Evolutionary conservation across 257 asterid species (phyloP).

Genomic region (Anisodus tanguticus): DNA sequence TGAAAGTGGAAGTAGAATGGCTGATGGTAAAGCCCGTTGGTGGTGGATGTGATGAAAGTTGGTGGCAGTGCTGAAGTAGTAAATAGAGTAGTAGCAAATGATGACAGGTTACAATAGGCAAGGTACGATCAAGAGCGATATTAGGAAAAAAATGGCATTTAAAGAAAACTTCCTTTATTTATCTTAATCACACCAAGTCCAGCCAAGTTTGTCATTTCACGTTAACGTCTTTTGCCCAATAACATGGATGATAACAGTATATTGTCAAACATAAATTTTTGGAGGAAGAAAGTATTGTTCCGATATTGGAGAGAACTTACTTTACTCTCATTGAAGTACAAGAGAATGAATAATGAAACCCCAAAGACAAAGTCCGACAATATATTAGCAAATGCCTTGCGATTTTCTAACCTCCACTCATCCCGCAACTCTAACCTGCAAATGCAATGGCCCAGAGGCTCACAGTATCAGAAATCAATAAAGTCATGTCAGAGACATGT

Average conservation of each 20-base stretch:
- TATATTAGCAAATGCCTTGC: conserved; percentile 91
- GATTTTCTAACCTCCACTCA: conserved; percentile 88
- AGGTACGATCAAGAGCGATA: neutral
- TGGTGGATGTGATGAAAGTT: neutral
- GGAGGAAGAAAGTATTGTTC: conserved; percentile 22
- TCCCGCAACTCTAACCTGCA: conserved; percentile 86
- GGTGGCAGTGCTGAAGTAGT: neutral
- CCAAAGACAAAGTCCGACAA: conserved; percentile 95
- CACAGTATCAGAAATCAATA: conserved; percentile 10
- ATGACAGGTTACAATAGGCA: conserved; percentile 1
- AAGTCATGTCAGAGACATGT: conserved; percentile 13
- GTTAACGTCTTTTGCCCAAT: neutral
- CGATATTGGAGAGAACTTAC: conserved; percentile 54
- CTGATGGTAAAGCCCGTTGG: neutral
- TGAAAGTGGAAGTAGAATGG: conserved; percentile 10
- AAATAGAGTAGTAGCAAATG: neutral
- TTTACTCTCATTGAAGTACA: conserved; percentile 76
- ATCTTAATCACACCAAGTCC: conserved; percentile 12
- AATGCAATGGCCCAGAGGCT: conserved; percentile 30
- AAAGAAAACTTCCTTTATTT: conserved; percentile 15
- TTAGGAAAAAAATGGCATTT: neutral
- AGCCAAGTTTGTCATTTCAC: neutral
- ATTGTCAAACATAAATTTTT: neutral
- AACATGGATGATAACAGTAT: conserved; percentile 5
- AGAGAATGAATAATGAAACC: conserved; percentile 74